Evolutionary conservation across 495 filamentous ascomycete species (phyloP).

Genomic region (Xylaria castorea): DNA sequence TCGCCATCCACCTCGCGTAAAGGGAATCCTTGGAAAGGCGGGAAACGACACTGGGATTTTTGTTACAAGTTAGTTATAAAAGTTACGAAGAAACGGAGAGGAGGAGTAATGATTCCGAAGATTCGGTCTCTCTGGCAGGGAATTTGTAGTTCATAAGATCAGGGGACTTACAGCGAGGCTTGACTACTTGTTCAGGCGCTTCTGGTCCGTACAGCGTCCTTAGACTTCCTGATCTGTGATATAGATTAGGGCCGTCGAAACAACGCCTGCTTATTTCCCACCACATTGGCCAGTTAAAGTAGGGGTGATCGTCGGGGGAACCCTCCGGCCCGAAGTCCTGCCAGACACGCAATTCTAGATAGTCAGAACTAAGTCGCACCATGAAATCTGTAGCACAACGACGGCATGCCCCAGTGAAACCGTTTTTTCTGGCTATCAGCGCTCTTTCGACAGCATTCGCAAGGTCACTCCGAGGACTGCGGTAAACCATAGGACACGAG

Average conservation of each 20-base stretch:
- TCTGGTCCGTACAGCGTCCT: neutral
- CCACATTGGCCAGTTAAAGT: too few species aligned
- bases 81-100: neutral
- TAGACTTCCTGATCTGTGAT: neutral
- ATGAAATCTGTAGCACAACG: conserved; percentile 9
- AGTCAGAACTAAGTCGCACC: neutral
- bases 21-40: neutral
- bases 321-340: conserved; percentile 17
- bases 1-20: neutral
- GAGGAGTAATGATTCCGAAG: neutral
- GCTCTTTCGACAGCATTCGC: neutral
- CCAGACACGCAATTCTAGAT: conserved; percentile 1
- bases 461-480: neutral
- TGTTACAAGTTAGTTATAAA: neutral
- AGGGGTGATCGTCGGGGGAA: neutral
- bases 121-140: neutral
- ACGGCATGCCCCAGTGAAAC: neutral
- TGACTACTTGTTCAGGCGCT: neutral
- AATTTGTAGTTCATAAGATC: neutral
- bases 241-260: neutral
- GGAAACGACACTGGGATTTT: neutral
- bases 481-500: neutral
- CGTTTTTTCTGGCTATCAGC: neutral
- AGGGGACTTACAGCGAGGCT: neutral
- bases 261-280: too few species aligned